Evolutionary conservation across 1,284 basidiomycete genomes (phyloP).

Genomic region (Somion occarium): DNA sequence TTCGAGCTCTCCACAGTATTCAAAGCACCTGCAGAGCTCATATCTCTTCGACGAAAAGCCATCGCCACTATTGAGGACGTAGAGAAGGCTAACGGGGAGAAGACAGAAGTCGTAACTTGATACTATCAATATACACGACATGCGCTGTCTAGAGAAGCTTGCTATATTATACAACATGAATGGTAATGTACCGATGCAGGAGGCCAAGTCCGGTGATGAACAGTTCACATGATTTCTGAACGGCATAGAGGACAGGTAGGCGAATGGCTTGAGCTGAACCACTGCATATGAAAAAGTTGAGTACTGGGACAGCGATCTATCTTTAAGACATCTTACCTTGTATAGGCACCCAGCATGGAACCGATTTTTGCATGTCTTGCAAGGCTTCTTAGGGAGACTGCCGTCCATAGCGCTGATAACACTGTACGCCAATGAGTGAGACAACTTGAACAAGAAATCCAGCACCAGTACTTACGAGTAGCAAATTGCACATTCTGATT

Average conservation of each 20-base stretch:
- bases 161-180: background rate
- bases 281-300: slow-evolving; percentile 38
- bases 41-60: slow-evolving; percentile 23
- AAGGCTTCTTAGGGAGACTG: slow-evolving; percentile 86
- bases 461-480: slow-evolving; percentile 64
- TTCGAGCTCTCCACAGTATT: slow-evolving; percentile 66
- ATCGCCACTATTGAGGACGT: slow-evolving; percentile 10
- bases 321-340: slow-evolving; percentile 68
- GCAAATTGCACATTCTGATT: slow-evolving; percentile 92
- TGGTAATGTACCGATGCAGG: background rate
- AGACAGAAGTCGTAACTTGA: background rate
- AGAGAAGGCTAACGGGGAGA: background rate
- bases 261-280: slow-evolving; percentile 89
- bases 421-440: slow-evolving; percentile 36
- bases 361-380: slow-evolving; percentile 91
- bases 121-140: background rate
- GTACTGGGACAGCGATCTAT: background rate
- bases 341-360: slow-evolving; percentile 94
- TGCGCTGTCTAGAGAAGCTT: background rate
- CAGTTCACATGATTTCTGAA: slow-evolving; percentile 55
- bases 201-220: too few species aligned
- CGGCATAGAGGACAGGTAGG: slow-evolving; percentile 90
- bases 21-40: slow-evolving; percentile 47
- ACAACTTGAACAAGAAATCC: background rate
- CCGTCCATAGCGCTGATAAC: slow-evolving; percentile 93